Base-by-base conservation (phyloP, 2,329 filamentous ascomycete genomes). In the Cladosporium cucumerinum region DNA sequence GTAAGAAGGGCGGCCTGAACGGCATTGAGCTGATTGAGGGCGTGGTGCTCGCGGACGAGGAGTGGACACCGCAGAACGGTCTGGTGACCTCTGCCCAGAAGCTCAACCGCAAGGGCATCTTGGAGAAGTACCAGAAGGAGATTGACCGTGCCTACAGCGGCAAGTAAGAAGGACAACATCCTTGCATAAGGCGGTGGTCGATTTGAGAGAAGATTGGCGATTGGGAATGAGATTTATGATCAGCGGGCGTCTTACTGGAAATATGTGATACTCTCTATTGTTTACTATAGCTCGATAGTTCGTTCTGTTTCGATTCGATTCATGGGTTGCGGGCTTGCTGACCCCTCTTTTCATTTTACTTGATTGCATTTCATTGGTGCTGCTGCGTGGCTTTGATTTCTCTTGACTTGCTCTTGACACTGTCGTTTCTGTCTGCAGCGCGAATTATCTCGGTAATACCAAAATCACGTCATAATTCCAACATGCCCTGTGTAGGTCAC, bases 31-130 rank as follows among this genome's bases (percentile, higher is more conserved):
- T 89, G 68, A 83, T 96, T 48, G 84, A 87, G 32, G 91, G 89
- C 59, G 88, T 94, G 23, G 90, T 94, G 28, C 77, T 96, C 64
- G 87, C 89, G 0, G 90, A 94, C 69, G 92, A 94, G 74, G 92
- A 96, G 78, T 96, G 92, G 92, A 94, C 89, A 63, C 90, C 92
- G 61, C 85, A 87, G 66, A 95, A 88, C 75, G 78, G 78, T 49
- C 75, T 84, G 36, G 80, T 80, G 5, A 84, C 82, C 5, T 82
- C 82, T 5, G 82, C 82, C 18, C 81, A 83, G 72, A 84, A 84
- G 75, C 75, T 84, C 60, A 83, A 84, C 76, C 78, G 82, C 59
- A 82, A 78, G 71, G 78, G 72, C 57, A 80, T 84, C 65, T 72
- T 81, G 69, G 74, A 82, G 57, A 81, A 82, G 69, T 84, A 84